Evolutionary conservation across 192 early-diverging fungal species (phyloP).

Genomic region (Thamnidium elegans): DNA sequence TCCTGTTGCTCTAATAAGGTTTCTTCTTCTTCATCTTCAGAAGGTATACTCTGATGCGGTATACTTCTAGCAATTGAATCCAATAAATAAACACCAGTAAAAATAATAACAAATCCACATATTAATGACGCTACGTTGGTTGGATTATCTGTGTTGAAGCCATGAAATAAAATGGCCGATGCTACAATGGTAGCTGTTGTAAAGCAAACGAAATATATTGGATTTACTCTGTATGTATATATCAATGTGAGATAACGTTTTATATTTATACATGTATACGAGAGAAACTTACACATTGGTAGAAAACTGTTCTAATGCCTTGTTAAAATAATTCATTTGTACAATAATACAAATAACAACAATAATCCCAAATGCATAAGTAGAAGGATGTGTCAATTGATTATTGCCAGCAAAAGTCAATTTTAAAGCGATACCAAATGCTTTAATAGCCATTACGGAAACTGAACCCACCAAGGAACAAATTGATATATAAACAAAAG

Average conservation of each 20-base stretch:
- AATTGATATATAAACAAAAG: constrained; percentile 89
- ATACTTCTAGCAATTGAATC: constrained; percentile 44
- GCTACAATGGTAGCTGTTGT: constrained; percentile 93
- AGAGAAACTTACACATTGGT: constrained; percentile 72
- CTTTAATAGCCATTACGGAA: constrained; percentile 89
- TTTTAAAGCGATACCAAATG: constrained; percentile 90
- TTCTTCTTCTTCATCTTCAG: constrained; percentile 27
- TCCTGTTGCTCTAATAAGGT: constrained; percentile 48
- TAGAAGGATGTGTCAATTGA: constrained; percentile 85
- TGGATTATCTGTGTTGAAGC: constrained; percentile 71
- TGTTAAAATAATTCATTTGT: constrained; percentile 98
- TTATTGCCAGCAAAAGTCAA: constrained; percentile 90
- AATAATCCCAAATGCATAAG: constrained; percentile 82
- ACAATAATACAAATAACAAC: constrained; percentile 79
- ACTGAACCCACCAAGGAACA: constrained; percentile 93
- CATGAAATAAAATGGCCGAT: constrained; percentile 86
- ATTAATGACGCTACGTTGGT: constrained; percentile 82
- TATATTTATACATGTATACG: background rate
- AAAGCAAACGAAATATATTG: constrained; percentile 95
- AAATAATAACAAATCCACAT: constrained; percentile 88
- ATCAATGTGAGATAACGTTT: background rate
- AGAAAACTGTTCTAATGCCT: constrained; percentile 87
- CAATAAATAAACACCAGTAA: constrained; percentile 88
- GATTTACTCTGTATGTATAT: constrained; percentile 54
- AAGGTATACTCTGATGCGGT: constrained; percentile 10